Evolutionary conservation across 164 flowering plant genomes (phyloP), one percentile per base, ranked within the genome.

Genomic region (Liriodendron chinense): DNA sequence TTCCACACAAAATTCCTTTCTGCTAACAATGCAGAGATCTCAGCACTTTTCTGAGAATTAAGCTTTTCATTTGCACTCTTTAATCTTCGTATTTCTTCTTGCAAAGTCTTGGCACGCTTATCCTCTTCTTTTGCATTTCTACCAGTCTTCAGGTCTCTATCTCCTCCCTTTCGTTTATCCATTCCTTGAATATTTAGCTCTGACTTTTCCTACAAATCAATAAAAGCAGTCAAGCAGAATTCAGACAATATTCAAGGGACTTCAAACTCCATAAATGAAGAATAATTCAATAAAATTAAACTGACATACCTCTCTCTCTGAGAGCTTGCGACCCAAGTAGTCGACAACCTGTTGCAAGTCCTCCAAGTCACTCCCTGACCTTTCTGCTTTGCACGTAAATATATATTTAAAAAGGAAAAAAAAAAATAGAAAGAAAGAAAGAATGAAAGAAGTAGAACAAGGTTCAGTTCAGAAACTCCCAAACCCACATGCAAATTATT

Each of bases 1-100:
- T 92, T 85, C 96, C 97, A 89, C 6, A 86, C 87, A 79, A 93
- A 93, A 62, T 86, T 77, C 79, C 88, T 89, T 81, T 94, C 99
- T 28, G 82, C 72, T 82, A 85, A 62, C 3, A 95, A 85, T 16
- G 91, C 88, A 75, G 94, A 81, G 66, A 89, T 79, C 81, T 93
- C 95, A 66, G 85, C 72, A 47, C 63, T 83, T 63, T 84, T 87
- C 73, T 86, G 85, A n/a, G 78, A 75, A 47, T 78, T 79, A 72
- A 87, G 88, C 78, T 86, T 85, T 74, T 89, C 89, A 70, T 77
- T 77, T 67, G 85, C 89, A 66, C 76, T 79, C 77, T 81, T 87
- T 64, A 93, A 73, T 75, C 79, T 84, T 77, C 75, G 84, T 10
- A 90, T 65, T 83, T 91, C 94, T 21, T 64, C 79, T 73, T 86